These are phyloP conservation scores for Botrytis elliptica DNA, from an alignment of 2,329 filamentous ascomycete species.

Conservation along the genomic window DNA sequence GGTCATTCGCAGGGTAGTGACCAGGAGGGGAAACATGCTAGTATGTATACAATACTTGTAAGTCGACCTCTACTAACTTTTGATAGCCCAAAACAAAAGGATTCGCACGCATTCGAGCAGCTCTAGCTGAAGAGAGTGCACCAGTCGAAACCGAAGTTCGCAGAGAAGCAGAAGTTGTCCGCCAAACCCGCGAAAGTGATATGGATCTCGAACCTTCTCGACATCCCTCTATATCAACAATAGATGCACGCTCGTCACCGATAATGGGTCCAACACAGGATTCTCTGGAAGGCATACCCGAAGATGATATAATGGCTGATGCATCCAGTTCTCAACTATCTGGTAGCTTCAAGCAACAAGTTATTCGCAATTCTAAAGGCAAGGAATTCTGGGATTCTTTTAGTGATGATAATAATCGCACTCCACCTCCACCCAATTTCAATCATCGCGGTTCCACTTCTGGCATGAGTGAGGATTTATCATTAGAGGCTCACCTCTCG, in stretches of 20 bases:
- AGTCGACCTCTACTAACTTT: constrained; percentile 35
- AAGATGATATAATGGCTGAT: constrained; percentile 67
- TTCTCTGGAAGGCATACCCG: constrained; percentile 68
- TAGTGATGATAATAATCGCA: constrained; percentile 62
- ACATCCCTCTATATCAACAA: constrained; percentile 48
- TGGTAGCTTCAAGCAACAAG: constrained; percentile 73
- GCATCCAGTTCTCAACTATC: constrained; percentile 45
- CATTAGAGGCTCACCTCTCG: constrained; percentile 35
- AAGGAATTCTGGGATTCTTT: constrained; percentile 78
- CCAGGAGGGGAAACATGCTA: constrained; percentile 82
- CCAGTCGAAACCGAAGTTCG: constrained; percentile 86
- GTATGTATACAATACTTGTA: constrained; percentile 50
- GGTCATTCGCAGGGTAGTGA: constrained; percentile 80
- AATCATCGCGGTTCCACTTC: constrained; percentile 60
- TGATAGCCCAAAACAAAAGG: constrained; percentile 88
- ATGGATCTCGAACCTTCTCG: constrained; percentile 55
- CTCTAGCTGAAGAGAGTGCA: constrained; percentile 81
- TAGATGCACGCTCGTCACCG: constrained; percentile 61
- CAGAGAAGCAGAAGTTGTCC: constrained; percentile 91
- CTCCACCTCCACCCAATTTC: constrained; percentile 51
- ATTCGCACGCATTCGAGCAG: constrained; percentile 89
- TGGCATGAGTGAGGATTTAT: constrained; percentile 66
- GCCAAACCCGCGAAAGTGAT: constrained; percentile 90
- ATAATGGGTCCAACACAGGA: constrained; percentile 57
- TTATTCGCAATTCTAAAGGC: constrained; percentile 68